Evolutionary conservation across 352 stramenopile genomes (phyloP), one percentile per base, ranked within the genome.

Genomic region (Chloridella minuta): DNA sequence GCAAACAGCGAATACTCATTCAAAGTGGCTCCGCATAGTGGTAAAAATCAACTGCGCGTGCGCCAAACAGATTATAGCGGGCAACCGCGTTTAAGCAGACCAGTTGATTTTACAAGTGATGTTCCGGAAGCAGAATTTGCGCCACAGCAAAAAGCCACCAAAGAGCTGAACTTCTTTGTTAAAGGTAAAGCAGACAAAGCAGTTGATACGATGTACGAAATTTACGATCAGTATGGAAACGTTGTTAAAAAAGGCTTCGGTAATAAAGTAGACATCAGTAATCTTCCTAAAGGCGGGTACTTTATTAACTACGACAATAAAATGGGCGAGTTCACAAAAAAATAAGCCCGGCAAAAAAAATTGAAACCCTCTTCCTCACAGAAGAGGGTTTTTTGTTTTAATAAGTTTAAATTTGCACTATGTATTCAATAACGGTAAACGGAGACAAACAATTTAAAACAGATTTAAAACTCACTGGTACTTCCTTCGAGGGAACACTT

Each of bases 361-460:
- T 66, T n/a, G n/a, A 66, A 66, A 66, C 40, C 40, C 40, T 66
- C 40, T 66, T 66, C 40, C n/a, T 10, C 10, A 66, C 10, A 66
- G 40, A 66, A 66, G 40, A n/a, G 40, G 40, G 40, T 66, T 66
- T 66, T 66, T 66, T 66, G n/a, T 66, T 66, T 66, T 66, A 66
- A 66, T 18, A 18, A 66, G 10, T n/a, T 66, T 66, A 66, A 66
- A 66, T 66, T 66, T 66, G 40, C n/a, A 18, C 40, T 66, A 66
- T 66, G 40, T 66, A 66, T 66, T 66, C 40, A 66, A 66, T 66
- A 10, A 66, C 40, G 40, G 40, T 66, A 66, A 66, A 66, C n/a
- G 40, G 40, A 66, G n/a, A 66, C n/a, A 66, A 66, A n/a, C 10
- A 10, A 10, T n/a, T 66, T 66, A 66, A 66, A 66, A 66, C 40